Percentiles rank a stretch among this genome's conserved stretches.
Evolutionary conservation across 371 early-diverging fungal genomes (phyloP).

Genomic region (Mucor piriformis): DNA sequence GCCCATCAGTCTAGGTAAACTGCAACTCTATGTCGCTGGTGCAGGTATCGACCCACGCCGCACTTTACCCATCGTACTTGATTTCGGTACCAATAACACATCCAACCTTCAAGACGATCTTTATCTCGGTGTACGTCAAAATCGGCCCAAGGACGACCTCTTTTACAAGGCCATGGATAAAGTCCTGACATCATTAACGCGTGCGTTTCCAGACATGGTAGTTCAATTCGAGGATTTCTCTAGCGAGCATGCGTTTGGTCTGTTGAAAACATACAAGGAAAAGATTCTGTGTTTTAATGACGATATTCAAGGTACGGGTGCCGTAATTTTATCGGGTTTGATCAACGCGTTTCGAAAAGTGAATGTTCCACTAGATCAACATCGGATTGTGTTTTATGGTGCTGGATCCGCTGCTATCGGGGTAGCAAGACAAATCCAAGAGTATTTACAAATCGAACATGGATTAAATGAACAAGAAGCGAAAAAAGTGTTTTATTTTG

Average conservation of each 20-base stretch:
- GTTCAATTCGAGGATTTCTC: conserved; percentile 95
- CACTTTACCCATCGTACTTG: conserved; percentile 87
- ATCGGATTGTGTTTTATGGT: conserved; percentile 87
- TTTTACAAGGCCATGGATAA: conserved; percentile 83
- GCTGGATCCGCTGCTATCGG: conserved; percentile 91
- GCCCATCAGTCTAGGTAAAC: conserved; percentile 92
- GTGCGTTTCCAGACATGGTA: conserved; percentile 75
- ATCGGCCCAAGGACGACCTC: conserved; percentile 70
- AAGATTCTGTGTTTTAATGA: conserved; percentile 76
- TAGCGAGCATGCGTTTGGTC: conserved; percentile 83
- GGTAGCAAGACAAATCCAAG: conserved; percentile 82
- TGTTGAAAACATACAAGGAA: conserved; percentile 69
- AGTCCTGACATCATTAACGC: conserved; percentile 71
- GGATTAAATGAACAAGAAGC: conserved; percentile 74
- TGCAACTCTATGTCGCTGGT: conserved; percentile 87
- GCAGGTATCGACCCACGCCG: conserved; percentile 87
- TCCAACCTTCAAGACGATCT: conserved; percentile 78
- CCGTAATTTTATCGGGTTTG: conserved; percentile 88
- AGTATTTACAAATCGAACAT: conserved; percentile 72
- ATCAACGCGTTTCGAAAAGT: conserved; percentile 81
- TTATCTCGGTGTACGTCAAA: conserved; percentile 80
- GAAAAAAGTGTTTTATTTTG: conserved; percentile 78
- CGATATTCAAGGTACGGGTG: conserved; percentile 81
- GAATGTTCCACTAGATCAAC: conserved; percentile 62
- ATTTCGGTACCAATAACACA: conserved; percentile 84